Conservation (phyloP, 164 flowering plant genomes). For the Echeveria elegans region DNA sequence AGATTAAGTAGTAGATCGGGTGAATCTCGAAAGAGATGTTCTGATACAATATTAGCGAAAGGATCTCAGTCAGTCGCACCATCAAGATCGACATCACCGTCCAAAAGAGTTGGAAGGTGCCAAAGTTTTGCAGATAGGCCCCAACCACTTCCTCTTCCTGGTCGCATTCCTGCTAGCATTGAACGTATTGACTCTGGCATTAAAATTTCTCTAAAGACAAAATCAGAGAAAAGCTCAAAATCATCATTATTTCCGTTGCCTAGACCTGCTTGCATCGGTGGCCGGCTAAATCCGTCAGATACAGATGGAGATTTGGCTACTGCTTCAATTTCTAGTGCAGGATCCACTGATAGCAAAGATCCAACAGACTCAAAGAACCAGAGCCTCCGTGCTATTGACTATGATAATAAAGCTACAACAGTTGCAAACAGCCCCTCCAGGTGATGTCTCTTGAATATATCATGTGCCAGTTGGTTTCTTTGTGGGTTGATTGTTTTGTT, state of each 20-base stretch:
- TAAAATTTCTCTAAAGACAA: constrained; percentile 35
- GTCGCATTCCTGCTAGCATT: constrained; percentile 27
- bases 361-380: constrained; percentile 47
- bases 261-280: constrained; percentile 38
- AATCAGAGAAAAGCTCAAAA: constrained; percentile 38
- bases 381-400: constrained; percentile 60
- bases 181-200: constrained; percentile 57
- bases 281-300: constrained; percentile 40
- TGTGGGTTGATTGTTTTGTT: neutral
- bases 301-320: constrained; percentile 54
- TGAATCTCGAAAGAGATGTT: constrained; percentile 41
- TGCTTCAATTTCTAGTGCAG: constrained; percentile 65
- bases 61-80: constrained; percentile 47
- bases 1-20: constrained; percentile 42
- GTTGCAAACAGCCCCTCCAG: constrained; percentile 61
- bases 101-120: constrained; percentile 36
- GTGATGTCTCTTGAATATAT: constrained; percentile 23
- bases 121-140: constrained; percentile 88
- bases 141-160: constrained; percentile 90
- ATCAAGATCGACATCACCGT: constrained; percentile 76
- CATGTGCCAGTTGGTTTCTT: neutral
- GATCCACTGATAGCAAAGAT: constrained; percentile 75
- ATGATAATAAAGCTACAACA: constrained; percentile 48
- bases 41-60: constrained; percentile 50
- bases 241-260: constrained; percentile 51